Evolutionary conservation across 2,329 filamentous ascomycete genomes (phyloP).

Genomic region (Xylariaceae sp.): DNA sequence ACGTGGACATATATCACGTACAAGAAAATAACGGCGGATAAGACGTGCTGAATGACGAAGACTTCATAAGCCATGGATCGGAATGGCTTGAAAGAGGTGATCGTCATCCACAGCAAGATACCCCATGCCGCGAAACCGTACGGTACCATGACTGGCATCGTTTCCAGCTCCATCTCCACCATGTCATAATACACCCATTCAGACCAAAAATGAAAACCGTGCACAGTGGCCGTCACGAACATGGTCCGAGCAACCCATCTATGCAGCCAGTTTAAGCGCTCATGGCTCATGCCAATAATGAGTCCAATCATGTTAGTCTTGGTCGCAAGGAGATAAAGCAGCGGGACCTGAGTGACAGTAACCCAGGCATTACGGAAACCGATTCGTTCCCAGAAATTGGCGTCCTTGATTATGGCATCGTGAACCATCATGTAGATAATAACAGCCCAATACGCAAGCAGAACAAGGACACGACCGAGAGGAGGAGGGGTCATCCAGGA

Average conservation of each 20-base stretch:
- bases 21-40: conserved; percentile 57
- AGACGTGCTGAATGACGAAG: conserved; percentile 64
- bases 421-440: conserved; percentile 55
- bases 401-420: conserved; percentile 47
- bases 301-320: conserved; percentile 58
- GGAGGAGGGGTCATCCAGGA: conserved; percentile 57
- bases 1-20: conserved; percentile 62
- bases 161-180: conserved; percentile 52
- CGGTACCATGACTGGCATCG: conserved; percentile 58
- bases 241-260: conserved; percentile 68
- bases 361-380: conserved; percentile 67
- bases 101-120: conserved; percentile 60
- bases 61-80: conserved; percentile 65
- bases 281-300: conserved; percentile 60
- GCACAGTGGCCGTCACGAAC: conserved; percentile 63
- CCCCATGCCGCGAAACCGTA: conserved; percentile 66
- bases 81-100: conserved; percentile 60
- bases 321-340: conserved; percentile 59
- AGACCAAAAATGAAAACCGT: conserved; percentile 65
- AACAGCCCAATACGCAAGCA: conserved; percentile 56
- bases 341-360: conserved; percentile 58
- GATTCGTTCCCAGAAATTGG: conserved; percentile 59
- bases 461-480: conserved; percentile 50
- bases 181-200: conserved; percentile 60
- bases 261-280: conserved; percentile 69